Evolutionary conservation across 2,329 filamentous ascomycete species (phyloP), one percentile per base, ranked within the genome.

Genomic region (Neurospora sp.): DNA sequence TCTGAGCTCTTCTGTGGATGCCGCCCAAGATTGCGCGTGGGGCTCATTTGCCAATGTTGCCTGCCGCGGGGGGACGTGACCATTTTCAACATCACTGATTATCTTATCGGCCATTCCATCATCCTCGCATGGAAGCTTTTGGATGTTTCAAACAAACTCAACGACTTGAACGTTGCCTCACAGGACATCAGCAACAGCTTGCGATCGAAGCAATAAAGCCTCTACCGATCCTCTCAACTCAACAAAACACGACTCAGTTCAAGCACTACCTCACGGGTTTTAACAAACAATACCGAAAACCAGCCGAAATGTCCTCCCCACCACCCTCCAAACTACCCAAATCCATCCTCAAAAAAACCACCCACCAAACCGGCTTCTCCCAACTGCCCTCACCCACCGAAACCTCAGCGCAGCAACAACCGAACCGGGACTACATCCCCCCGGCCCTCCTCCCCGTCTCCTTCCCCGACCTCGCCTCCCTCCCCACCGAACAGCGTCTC

Each of bases 311-410:
- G 46, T 38, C 33, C 6, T 33, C 33, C 33, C 33, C 66, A 11
- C 43, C 71, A 72, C 68, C 69, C 13, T 62, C 66, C 10, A 68
- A 68, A 46, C 68, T 38, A 67, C 80, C 81, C 28, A 90, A 87
- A 75, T 82, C 87, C 72, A 88, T 89, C 71, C 82, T 92, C 17
- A 91, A 90, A 77, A 89, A 87, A 69, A 82, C 84, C 36, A 81
- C 82, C 39, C 79, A 79, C 38, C 78, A 80, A 73, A 76, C 80
- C 58, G 68, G 19, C 42, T 82, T 81, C 69, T 81, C 80, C 52
- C 84, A 84, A 77, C 80, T 78, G 67, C 72, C 77, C 1, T 43
- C 40, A 43, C 40, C 40, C 9, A 42, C 40, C 17, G 23, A 28
- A 28, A 9, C 40, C 40, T 42, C 40, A 66, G 9, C 8, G 43